Conservation (phyloP, 2,329 filamentous ascomycete genomes). For the Talaromyces sp. region DNA sequence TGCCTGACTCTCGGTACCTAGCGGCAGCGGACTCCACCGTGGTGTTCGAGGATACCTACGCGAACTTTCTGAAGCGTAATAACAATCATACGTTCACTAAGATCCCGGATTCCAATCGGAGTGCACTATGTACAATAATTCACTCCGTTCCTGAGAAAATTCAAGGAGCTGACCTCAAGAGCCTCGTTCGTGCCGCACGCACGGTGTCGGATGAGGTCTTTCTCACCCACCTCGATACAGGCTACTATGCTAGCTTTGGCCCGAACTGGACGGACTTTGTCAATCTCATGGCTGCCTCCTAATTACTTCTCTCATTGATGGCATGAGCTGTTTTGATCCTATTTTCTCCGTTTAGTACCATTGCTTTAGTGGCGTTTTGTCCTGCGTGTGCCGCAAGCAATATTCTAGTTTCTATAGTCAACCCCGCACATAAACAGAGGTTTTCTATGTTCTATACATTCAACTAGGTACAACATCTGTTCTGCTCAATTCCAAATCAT, state of each 20-base stretch:
- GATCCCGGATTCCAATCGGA: slow-evolving; percentile 27
- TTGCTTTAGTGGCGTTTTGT: neutral
- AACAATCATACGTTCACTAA: slow-evolving; percentile 26
- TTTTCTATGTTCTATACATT: neutral
- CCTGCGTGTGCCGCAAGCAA: neutral
- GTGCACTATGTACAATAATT: slow-evolving; percentile 30
- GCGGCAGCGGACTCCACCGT: slow-evolving; percentile 40
- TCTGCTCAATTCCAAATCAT: neutral
- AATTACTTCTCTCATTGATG: neutral
- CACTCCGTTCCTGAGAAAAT: slow-evolving; percentile 32
- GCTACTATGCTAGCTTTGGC: slow-evolving; percentile 39
- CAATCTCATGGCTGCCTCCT: neutral
- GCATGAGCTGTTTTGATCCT: neutral
- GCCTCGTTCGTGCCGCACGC: slow-evolving; percentile 30
- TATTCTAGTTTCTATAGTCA: neutral
- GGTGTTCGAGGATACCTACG: slow-evolving; percentile 41
- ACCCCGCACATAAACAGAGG: neutral
- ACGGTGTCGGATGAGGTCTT: slow-evolving; percentile 34
- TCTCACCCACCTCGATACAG: slow-evolving; percentile 32
- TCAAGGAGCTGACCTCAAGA: slow-evolving; percentile 22
- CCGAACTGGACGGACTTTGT: slow-evolving; percentile 33
- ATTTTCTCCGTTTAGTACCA: neutral
- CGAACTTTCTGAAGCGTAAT: slow-evolving; percentile 29
- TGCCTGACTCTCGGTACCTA: slow-evolving; percentile 38
- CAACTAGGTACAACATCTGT: neutral